A percentile compares a stretch with the other conserved stretches of the same genome.
Evolutionary conservation across 2,329 filamentous ascomycete genomes (phyloP).

Genomic region (Fusarium ambrosium): DNA sequence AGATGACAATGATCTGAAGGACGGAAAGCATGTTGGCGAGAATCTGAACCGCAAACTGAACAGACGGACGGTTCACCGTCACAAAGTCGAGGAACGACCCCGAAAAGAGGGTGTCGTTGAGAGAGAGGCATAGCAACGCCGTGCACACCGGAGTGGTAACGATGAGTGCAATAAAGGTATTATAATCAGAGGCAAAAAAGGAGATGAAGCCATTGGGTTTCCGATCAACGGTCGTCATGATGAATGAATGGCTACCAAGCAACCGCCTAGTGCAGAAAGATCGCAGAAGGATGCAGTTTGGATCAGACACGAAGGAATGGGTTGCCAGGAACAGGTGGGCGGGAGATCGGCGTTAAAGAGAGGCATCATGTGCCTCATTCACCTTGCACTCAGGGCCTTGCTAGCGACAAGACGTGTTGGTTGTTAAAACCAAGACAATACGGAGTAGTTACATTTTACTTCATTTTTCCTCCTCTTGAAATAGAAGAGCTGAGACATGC

Average conservation of each 20-base stretch:
- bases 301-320: neutral
- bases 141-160: slow-evolving; percentile 18
- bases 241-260: neutral
- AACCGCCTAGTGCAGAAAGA: neutral
- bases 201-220: slow-evolving; percentile 1
- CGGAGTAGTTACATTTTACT: neutral
- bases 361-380: neutral
- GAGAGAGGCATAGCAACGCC: slow-evolving; percentile 13
- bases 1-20: slow-evolving; percentile 6
- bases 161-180: slow-evolving; percentile 20
- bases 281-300: neutral
- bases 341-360: slow-evolving; percentile 14
- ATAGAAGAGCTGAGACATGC: slow-evolving; percentile 3
- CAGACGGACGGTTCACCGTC: neutral
- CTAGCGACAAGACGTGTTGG: neutral
- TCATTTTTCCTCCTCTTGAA: neutral
- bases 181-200: slow-evolving; percentile 24
- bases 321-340: neutral
- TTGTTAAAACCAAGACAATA: neutral
- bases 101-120: slow-evolving; percentile 12
- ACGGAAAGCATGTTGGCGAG: slow-evolving; percentile 15
- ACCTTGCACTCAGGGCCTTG: neutral
- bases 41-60: slow-evolving; percentile 18
- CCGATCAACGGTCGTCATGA: slow-evolving; percentile 3
- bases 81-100: slow-evolving; percentile 9